phyloP scores from a whole-genome alignment of 164 flowering plant species.

The Liquidambar formosana region DNA sequence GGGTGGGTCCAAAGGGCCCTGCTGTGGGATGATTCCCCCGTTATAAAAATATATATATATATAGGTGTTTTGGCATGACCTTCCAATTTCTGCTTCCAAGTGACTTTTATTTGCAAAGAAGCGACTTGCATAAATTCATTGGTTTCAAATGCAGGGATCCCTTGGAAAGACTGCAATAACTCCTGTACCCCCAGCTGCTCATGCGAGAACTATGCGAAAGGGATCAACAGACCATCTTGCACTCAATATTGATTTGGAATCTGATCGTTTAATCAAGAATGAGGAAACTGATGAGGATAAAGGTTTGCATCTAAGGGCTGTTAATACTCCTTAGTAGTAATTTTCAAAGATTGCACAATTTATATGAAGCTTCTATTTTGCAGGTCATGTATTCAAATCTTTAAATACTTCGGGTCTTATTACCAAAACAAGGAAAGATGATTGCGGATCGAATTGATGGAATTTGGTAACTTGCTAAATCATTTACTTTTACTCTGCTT shows the following conservation, averaged over 20 bases:
- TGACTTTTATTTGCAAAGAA: neutral
- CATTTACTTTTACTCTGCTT: neutral
- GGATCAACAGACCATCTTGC: conserved; percentile 91
- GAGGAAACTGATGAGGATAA: conserved; percentile 77
- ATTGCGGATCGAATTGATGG: conserved; percentile 92
- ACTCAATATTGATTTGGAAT: conserved; percentile 65
- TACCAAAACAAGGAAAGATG: conserved; percentile 83
- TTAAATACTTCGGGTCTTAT: conserved; percentile 81
- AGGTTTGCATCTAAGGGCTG: conserved; percentile 43
- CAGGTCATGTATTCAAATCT: conserved; percentile 95
- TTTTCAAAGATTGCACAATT: conserved; percentile 5
- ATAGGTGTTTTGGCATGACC: neutral
- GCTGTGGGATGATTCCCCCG: too few species aligned
- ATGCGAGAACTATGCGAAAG: conserved; percentile 71
- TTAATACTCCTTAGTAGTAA: neutral
- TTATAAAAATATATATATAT: too few species aligned
- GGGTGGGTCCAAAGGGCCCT: too few species aligned
- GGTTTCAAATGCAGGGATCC: conserved; percentile 48
- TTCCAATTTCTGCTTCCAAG: neutral
- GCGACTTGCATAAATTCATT: neutral
- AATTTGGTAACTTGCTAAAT: conserved; percentile 56
- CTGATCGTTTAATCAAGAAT: conserved; percentile 55
- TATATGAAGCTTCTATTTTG: conserved; percentile 17
- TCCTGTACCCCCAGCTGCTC: conserved; percentile 66
- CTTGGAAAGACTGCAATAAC: conserved; percentile 51